These are phyloP conservation scores for Aspergillus sp. DNA, from an alignment of 2,329 filamentous ascomycete genomes.

Conservation along the genomic window DNA sequence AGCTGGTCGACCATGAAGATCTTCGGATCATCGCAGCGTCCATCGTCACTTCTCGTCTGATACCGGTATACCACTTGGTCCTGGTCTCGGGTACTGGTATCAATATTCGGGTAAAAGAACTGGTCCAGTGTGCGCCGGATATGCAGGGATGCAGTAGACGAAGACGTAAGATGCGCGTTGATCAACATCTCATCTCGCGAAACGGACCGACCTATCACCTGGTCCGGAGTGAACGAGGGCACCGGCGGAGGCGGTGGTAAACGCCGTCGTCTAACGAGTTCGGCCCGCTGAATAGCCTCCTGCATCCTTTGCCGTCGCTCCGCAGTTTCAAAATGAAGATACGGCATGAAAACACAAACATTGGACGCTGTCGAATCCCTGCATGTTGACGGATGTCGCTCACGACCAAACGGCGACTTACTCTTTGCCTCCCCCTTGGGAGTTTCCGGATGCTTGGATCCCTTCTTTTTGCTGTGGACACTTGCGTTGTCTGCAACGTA, in stretches of 20 bases:
- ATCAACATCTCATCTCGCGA: slow-evolving; percentile 31
- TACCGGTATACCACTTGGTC: slow-evolving; percentile 62
- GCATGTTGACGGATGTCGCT: slow-evolving; percentile 32
- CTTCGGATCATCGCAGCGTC: slow-evolving; percentile 42
- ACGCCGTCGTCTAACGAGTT: slow-evolving; percentile 9
- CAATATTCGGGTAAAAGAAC: slow-evolving; percentile 56
- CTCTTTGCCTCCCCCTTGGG: slow-evolving; percentile 20
- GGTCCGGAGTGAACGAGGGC: slow-evolving; percentile 9
- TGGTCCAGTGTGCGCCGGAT: slow-evolving; percentile 59
- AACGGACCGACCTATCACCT: slow-evolving; percentile 23
- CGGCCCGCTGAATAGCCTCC: slow-evolving; percentile 41
- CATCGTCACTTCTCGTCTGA: slow-evolving; percentile 33
- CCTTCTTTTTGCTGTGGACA: slow-evolving; percentile 20
- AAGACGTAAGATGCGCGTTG: slow-evolving; percentile 28
- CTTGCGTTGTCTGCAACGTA: slow-evolving; percentile 22
- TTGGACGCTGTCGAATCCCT: slow-evolving; percentile 21
- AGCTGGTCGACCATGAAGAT: slow-evolving; percentile 65
- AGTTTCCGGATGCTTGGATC: slow-evolving; percentile 18
- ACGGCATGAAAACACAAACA: slow-evolving; percentile 52
- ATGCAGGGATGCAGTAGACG: slow-evolving; percentile 40
- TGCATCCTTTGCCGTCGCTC: slow-evolving; percentile 51
- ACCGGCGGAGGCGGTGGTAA: neutral
- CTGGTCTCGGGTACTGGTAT: slow-evolving; percentile 53
- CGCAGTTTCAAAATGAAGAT: slow-evolving; percentile 59
- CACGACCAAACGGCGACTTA: slow-evolving; percentile 29